These are phyloP conservation scores for Pyrenochaeta sp. DNA, from an alignment of 2,329 filamentous ascomycete genomes.

Conservation along the genomic window DNA sequence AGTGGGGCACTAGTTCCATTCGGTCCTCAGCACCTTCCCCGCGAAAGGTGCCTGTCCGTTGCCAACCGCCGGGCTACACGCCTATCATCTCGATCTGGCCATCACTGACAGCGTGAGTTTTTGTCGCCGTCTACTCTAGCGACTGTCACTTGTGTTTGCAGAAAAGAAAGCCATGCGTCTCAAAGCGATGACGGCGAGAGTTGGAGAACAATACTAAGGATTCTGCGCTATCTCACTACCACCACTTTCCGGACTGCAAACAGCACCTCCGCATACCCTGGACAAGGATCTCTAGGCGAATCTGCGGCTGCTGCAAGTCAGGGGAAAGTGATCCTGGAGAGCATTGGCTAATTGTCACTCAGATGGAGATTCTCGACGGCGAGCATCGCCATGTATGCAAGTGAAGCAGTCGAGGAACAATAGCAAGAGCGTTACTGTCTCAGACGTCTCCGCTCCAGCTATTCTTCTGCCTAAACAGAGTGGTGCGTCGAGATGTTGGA, in stretches of 20 bases:
- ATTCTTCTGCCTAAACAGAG: constrained; percentile 1
- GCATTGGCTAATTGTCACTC: constrained; percentile 18
- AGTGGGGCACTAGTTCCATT: constrained; percentile 8
- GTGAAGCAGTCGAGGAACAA: constrained; percentile 29
- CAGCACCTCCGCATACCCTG: constrained; percentile 8
- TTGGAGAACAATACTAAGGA: constrained; percentile 49
- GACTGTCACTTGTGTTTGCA: background rate
- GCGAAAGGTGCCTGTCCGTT: background rate
- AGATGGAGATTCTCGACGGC: background rate
- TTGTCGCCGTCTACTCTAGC: background rate
- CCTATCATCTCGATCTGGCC: background rate
- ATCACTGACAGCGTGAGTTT: too few species aligned
- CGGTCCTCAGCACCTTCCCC: background rate
- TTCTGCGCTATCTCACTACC: constrained; percentile 19
- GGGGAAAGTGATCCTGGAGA: constrained; percentile 1
- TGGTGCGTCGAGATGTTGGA: constrained; percentile 16
- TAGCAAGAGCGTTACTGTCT: constrained; percentile 27
- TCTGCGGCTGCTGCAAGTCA: constrained; percentile 22
- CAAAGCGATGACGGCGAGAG: constrained; percentile 21
- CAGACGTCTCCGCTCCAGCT: background rate
- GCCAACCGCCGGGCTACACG: background rate
- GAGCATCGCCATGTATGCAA: constrained; percentile 5
- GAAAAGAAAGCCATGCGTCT: constrained; percentile 17
- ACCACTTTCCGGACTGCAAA: constrained; percentile 20
- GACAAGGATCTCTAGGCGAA: background rate